Evolutionary conservation across 768 basidiomycete genomes (phyloP).

Genomic region (Termitomyces titanicus): DNA sequence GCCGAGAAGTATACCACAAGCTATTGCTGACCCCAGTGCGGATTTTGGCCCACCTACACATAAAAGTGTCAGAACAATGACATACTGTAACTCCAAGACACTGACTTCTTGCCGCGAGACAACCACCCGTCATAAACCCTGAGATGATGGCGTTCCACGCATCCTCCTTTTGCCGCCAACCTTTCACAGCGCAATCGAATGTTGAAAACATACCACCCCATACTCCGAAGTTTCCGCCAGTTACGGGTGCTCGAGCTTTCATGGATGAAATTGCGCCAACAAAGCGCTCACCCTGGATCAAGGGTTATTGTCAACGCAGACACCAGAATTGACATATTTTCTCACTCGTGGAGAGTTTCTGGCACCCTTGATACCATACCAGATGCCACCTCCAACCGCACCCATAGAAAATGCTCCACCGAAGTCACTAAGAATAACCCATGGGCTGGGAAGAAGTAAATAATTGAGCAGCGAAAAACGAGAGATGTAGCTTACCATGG

Average conservation of each 20-base stretch:
- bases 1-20: conserved; percentile 93
- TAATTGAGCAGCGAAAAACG: background rate
- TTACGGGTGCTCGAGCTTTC: conserved; percentile 97
- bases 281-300: conserved; percentile 81
- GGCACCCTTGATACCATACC: conserved; percentile 98
- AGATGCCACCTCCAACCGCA: conserved; percentile 95
- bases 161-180: conserved; percentile 95
- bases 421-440: conserved; percentile 98
- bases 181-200: conserved; percentile 98
- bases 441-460: conserved; percentile 59
- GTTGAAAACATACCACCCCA: conserved; percentile 99
- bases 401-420: conserved; percentile 98
- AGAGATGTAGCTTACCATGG: conserved; percentile 61
- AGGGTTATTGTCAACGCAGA: conserved; percentile 1
- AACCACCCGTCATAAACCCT: conserved; percentile 98
- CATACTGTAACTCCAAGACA: conserved; percentile 16
- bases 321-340: background rate
- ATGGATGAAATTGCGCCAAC: conserved; percentile 93
- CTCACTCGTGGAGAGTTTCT: conserved; percentile 92
- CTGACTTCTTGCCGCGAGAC: conserved; percentile 89
- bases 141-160: conserved; percentile 99
- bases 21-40: conserved; percentile 88
- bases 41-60: conserved; percentile 84
- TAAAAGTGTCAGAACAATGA: conserved; percentile 4
- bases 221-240: conserved; percentile 94